Evolutionary conservation across 129 eudicot species (phyloP).

Genomic region (Ambrosia trifida): DNA sequence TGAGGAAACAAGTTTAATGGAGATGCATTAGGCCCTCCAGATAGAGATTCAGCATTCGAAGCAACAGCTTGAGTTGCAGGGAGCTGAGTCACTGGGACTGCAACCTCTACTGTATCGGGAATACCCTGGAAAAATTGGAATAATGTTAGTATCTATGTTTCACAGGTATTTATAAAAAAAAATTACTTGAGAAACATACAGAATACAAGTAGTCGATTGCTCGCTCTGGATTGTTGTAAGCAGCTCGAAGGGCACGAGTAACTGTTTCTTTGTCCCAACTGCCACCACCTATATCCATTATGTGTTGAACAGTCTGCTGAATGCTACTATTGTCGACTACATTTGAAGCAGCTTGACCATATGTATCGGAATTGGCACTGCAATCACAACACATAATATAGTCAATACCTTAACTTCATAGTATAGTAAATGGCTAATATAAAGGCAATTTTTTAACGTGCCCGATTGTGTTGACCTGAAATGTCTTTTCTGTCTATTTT

Average conservation of each 20-base stretch:
- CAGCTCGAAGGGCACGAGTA: slow-evolving; percentile 93
- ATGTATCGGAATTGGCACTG: slow-evolving; percentile 61
- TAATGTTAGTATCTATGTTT: neutral
- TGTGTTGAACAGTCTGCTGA: slow-evolving; percentile 80
- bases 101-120: slow-evolving; percentile 76
- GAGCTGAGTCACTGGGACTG: slow-evolving; percentile 63
- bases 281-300: slow-evolving; percentile 96
- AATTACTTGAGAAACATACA: slow-evolving; percentile 35
- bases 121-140: slow-evolving; percentile 57
- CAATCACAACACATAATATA: slow-evolving; percentile 15
- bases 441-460: neutral
- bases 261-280: slow-evolving; percentile 92
- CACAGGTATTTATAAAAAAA: neutral
- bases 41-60: slow-evolving; percentile 47
- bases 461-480: neutral
- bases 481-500: neutral
- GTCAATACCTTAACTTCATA: neutral
- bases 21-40: slow-evolving; percentile 88
- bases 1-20: slow-evolving; percentile 95
- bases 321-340: slow-evolving; percentile 54
- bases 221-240: slow-evolving; percentile 92
- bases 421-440: neutral
- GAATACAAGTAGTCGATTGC: slow-evolving; percentile 93
- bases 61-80: slow-evolving; percentile 40
- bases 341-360: slow-evolving; percentile 76